Evolutionary conservation across 2,329 filamentous ascomycete species (phyloP), one percentile per base, ranked within the genome.

Genomic region (Gnomoniopsis sp.): DNA sequence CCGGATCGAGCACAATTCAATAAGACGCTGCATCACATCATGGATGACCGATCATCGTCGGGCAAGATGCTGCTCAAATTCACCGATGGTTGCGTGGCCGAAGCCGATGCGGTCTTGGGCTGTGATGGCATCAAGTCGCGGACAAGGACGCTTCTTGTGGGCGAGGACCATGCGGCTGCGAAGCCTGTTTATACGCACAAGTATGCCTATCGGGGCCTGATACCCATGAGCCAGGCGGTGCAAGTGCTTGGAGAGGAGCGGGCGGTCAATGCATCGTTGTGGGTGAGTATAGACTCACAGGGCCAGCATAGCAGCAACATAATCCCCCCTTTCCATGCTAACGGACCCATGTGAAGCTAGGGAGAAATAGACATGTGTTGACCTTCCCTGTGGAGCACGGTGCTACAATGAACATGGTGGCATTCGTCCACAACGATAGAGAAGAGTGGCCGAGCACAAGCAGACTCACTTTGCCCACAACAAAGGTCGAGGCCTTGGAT

Each of bases 51-150:
- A 0, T 54, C 57, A 14, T 63, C 46, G 6, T 49, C 57, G 3
- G 63, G 57, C 1, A 59, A 59, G 41, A 46, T 57, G 34, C 33
- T 61, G 47, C 49, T 61, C 51, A 53, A 48, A 49, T 70, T 71
- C 57, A 53, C 36, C n/a, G 69, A 71, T 34, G 68, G 67, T 6
- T 69, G 63, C 0, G 62, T 60, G 19, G 69, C 66, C 3, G 63
- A 65, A 55, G 70, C 68, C 6, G 69, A 71, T 50, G 67, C 66
- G 8, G 65, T 84, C 0, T 70, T 87, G 44, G 83, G 82, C 1
- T 85, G 82, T 64, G 85, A 88, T 67, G 85, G 85, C 0, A 83
- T 88, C 65, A 86, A 86, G 67, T 82, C 79, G 2, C 73, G 75
- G 30, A 78, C 80, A 2, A 73, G 86, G 17, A 69, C 78, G 26